These are phyloP conservation scores for Angomonas ambiguus DNA, from an alignment of 208 protist species.

Conservation along the genomic window DNA sequence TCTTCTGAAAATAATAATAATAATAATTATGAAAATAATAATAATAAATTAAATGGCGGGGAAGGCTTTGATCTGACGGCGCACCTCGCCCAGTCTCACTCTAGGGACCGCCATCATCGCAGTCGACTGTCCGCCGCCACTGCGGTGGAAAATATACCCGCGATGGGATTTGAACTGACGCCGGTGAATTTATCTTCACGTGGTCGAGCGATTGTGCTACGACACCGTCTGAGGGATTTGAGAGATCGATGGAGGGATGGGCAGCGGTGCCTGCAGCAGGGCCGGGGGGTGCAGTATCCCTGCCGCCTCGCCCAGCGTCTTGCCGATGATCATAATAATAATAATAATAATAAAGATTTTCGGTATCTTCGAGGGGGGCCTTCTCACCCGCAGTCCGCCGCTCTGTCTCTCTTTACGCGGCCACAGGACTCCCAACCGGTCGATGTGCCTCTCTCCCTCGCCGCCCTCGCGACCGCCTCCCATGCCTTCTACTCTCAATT, in stretches of 20 bases:
- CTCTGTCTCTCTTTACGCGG: conserved; percentile 75
- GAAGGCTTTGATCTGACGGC: background rate
- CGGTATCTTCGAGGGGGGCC: conserved; percentile 38
- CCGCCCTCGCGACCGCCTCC: background rate
- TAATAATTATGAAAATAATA: too few species aligned
- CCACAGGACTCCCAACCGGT: too few species aligned
- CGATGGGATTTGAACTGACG: conserved; percentile 58
- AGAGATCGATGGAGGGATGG: conserved; percentile 40
- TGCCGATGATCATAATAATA: background rate
- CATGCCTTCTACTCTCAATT: background rate
- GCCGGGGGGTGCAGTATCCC: conserved; percentile 40
- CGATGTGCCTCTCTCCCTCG: conserved; percentile 7
- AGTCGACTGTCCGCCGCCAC: too few species aligned
- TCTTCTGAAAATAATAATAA: background rate
- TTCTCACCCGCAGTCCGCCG: conserved; percentile 48
- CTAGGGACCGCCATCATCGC: conserved; percentile 58
- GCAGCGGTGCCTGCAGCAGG: conserved; percentile 36
- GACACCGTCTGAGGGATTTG: conserved; percentile 58
- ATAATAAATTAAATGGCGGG: background rate
- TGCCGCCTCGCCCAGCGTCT: conserved; percentile 16
- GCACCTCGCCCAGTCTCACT: conserved; percentile 4
- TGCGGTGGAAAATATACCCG: too few species aligned
- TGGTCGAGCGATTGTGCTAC: conserved; percentile 35
- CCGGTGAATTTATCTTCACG: conserved; percentile 47
- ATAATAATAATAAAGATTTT: conserved; percentile 13